These are phyloP conservation scores for Pestalotiopsis sp. DNA, from an alignment of 2,329 filamentous ascomycete genomes.

Conservation along the genomic window DNA sequence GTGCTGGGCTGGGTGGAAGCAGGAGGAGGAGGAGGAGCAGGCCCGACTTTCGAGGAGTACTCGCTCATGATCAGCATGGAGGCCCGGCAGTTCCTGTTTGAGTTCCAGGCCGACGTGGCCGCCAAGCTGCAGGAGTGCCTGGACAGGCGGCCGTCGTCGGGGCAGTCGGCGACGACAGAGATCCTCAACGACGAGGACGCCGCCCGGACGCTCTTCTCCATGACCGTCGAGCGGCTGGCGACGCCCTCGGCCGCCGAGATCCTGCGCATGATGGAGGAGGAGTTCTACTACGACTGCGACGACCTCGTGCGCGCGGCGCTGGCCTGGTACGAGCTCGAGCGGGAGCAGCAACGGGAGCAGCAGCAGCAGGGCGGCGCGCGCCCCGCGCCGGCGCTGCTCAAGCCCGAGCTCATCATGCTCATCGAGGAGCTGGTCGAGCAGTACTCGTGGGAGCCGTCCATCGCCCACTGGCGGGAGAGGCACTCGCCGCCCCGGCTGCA, in stretches of 20 bases:
- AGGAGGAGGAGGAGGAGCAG: too few species aligned
- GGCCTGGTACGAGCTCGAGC: background rate
- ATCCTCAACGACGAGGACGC: background rate
- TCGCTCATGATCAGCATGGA: background rate
- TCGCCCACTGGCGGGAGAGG: background rate
- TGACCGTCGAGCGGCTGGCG: background rate
- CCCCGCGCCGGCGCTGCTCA: background rate
- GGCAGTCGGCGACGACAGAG: background rate
- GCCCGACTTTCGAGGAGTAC: background rate
- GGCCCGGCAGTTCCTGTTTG: background rate
- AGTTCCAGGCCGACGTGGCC: background rate
- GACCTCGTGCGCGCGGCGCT: background rate
- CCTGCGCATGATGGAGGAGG: background rate
- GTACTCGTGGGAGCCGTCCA: background rate
- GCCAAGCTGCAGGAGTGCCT: background rate
- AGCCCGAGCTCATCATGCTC: background rate
- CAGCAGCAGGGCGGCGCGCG: too few species aligned
- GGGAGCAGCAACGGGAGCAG: background rate
- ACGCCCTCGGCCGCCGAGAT: background rate
- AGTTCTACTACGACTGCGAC: background rate
- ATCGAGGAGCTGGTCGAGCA: background rate
- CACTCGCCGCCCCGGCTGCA: background rate
- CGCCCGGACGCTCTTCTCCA: background rate
- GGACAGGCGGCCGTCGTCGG: background rate
- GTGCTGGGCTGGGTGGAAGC: background rate